These are phyloP conservation scores for Thermothelomyces thermophilus DNA, from an alignment of 2,329 filamentous ascomycete species.

Conservation along the genomic window DNA sequence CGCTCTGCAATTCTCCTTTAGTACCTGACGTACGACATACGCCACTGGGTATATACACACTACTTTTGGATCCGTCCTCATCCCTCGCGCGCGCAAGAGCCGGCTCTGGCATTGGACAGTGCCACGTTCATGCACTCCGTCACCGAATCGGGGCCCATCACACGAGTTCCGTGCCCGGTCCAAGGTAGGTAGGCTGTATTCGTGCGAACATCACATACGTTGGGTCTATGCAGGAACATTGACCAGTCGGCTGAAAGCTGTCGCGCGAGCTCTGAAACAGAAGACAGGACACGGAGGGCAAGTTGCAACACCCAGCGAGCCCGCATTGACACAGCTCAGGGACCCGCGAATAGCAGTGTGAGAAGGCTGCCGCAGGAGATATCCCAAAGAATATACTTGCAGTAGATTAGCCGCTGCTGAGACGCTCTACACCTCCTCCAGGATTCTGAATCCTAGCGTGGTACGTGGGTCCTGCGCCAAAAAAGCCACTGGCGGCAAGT, in stretches of 20 bases:
- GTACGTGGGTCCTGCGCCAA: too few relatives aligned
- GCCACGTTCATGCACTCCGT: slow-evolving; percentile 20
- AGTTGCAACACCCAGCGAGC: slow-evolving; percentile 1
- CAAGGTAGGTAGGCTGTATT: neutral
- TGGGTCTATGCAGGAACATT: slow-evolving; percentile 11
- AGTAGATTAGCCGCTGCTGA: slow-evolving; percentile 11
- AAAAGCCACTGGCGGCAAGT: too few relatives aligned
- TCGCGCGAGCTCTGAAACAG: slow-evolving; percentile 18
- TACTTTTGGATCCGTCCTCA: too few relatives aligned
- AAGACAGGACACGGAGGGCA: neutral
- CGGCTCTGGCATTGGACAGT: slow-evolving; percentile 19
- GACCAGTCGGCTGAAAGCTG: slow-evolving; percentile 16
- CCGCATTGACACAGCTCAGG: neutral
- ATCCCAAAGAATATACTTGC: neutral
- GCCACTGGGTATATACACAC: too few relatives aligned
- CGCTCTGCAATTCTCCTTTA: too few relatives aligned
- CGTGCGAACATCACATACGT: slow-evolving; percentile 9
- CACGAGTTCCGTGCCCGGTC: neutral
- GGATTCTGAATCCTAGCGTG: too few relatives aligned
- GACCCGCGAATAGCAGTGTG: slow-evolving; percentile 10
- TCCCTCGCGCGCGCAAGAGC: slow-evolving; percentile 20
- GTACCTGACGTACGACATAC: too few relatives aligned
- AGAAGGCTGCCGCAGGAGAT: slow-evolving; percentile 7
- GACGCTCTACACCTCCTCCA: too few relatives aligned
- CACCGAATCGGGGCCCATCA: slow-evolving; percentile 7